Percentiles rank a stretch among this genome's conserved stretches.
phyloP scores from a whole-genome alignment of 495 filamentous ascomycete genomes.

The Aspergillus sclerotioniger region DNA sequence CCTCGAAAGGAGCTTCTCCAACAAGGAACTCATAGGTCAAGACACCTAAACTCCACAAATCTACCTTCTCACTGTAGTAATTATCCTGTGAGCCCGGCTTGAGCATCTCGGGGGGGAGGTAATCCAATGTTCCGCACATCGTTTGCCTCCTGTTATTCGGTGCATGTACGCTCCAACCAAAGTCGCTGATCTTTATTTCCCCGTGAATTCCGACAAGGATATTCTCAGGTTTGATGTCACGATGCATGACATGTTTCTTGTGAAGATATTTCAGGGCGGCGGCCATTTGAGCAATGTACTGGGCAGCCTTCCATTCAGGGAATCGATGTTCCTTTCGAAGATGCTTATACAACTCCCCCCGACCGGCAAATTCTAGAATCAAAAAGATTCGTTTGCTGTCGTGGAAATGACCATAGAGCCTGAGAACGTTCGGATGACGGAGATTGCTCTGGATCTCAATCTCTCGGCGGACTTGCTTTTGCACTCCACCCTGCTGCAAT shows the following conservation, averaged over 20 bases:
- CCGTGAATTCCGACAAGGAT: conserved; percentile 96
- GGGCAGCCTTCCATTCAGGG: conserved; percentile 92
- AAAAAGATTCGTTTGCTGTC: conserved; percentile 94
- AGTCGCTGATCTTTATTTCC: conserved; percentile 98
- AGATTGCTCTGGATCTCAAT: conserved; percentile 98
- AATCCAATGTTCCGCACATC: conserved; percentile 97
- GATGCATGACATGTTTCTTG: conserved; percentile 97
- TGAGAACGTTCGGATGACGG: conserved; percentile 91
- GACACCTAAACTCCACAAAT: conserved; percentile 93
- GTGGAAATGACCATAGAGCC: conserved; percentile 95
- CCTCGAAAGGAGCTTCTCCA: conserved; percentile 95
- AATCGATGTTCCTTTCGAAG: conserved; percentile 83
- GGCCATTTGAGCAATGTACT: conserved; percentile 99
- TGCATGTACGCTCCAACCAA: conserved; percentile 97
- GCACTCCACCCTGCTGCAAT: conserved; percentile 85
- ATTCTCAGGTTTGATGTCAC: conserved; percentile 99
- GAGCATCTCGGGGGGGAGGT: conserved; percentile 97
- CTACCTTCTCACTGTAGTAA: conserved; percentile 91
- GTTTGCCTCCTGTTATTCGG: conserved; percentile 92
- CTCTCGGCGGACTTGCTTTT: conserved; percentile 95
- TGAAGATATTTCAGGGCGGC: conserved; percentile 88
- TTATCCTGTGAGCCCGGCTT: conserved; percentile 74
- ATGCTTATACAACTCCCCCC: conserved; percentile 97
- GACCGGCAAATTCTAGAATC: conserved; percentile 92
- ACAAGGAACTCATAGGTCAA: conserved; percentile 96